Percentiles rank a stretch among this genome's conserved stretches.
These are phyloP conservation scores for Ascochyta koolunga DNA, from an alignment of 2,329 filamentous ascomycete genomes.

Conservation along the genomic window DNA sequence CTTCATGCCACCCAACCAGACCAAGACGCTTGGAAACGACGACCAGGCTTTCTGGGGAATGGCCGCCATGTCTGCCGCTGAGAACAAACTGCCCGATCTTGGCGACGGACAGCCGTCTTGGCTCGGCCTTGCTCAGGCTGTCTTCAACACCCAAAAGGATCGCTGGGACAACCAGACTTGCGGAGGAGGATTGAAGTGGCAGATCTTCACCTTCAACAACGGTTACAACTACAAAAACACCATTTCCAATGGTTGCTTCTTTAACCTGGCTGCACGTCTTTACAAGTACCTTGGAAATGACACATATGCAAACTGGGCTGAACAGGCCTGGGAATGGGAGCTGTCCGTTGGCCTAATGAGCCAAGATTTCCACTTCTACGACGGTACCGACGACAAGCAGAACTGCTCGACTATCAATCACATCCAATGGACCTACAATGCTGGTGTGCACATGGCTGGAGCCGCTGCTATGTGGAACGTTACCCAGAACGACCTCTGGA, in stretches of 20 bases:
- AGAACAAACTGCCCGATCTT: conserved; percentile 55
- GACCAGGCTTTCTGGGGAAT: conserved; percentile 66
- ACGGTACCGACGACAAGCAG: conserved; percentile 51
- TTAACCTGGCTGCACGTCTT: conserved; percentile 78
- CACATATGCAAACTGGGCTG: conserved; percentile 64
- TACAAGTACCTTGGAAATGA: conserved; percentile 71
- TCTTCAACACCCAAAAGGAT: conserved; percentile 72
- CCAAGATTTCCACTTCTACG: conserved; percentile 52
- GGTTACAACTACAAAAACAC: conserved; percentile 85
- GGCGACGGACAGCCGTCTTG: conserved; percentile 63
- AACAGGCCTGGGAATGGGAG: conserved; percentile 66
- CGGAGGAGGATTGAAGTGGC: conserved; percentile 77
- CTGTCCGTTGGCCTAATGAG: conserved; percentile 57
- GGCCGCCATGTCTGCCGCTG: conserved; percentile 64
- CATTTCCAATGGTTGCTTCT: conserved; percentile 80
- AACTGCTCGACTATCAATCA: conserved; percentile 54
- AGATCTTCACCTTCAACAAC: conserved; percentile 77
- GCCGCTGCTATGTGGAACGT: conserved; percentile 56
- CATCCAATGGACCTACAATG: conserved; percentile 57
- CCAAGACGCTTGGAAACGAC: conserved; percentile 60
- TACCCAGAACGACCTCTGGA: conserved; percentile 44
- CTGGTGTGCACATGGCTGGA: conserved; percentile 54
- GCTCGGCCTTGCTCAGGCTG: conserved; percentile 71
- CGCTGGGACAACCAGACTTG: conserved; percentile 74
- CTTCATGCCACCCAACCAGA: conserved; percentile 79